A percentile compares a stretch with the other conserved stretches of the same genome.
These are phyloP conservation scores for Thraustochytrium sp. DNA, from an alignment of 352 stramenopile species.

Conservation along the genomic window DNA sequence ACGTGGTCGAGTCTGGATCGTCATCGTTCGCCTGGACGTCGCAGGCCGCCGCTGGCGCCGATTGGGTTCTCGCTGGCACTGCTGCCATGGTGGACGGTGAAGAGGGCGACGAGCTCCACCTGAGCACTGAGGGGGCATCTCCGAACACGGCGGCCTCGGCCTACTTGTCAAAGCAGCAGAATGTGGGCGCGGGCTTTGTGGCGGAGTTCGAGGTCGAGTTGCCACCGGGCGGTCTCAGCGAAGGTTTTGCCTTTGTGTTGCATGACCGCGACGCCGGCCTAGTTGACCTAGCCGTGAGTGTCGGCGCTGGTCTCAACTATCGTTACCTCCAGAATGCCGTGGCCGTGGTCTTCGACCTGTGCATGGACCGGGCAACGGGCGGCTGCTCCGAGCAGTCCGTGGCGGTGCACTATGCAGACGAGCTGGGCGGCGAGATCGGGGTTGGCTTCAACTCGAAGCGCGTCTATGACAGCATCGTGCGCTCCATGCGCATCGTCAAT, in stretches of 20 bases:
- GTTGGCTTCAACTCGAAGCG: background rate
- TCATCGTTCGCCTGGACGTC: background rate
- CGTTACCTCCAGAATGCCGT: constrained; percentile 11
- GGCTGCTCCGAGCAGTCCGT: constrained; percentile 9
- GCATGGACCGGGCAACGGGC: background rate
- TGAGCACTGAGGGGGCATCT: background rate
- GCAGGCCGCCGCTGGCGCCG: background rate
- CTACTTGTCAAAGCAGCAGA: constrained; percentile 29
- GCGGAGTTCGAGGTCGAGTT: constrained; percentile 5
- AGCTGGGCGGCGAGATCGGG: background rate
- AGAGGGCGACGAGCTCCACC: background rate
- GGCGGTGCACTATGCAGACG: constrained; percentile 13
- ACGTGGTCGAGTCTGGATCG: constrained; percentile 15
- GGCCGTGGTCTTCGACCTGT: constrained; percentile 41
- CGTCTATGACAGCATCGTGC: constrained; percentile 27
- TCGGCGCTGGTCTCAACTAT: constrained; percentile 10
- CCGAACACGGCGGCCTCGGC: background rate
- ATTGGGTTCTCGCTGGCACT: background rate
- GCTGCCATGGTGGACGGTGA: background rate
- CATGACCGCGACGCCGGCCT: constrained; percentile 24
- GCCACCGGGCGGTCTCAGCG: background rate
- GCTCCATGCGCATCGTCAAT: background rate
- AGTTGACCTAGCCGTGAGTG: background rate
- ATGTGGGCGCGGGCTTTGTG: constrained; percentile 34
- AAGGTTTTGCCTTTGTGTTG: constrained; percentile 41